phyloP scores from a whole-genome alignment of 2,329 filamentous ascomycete species.

The Penicillium sp. region DNA sequence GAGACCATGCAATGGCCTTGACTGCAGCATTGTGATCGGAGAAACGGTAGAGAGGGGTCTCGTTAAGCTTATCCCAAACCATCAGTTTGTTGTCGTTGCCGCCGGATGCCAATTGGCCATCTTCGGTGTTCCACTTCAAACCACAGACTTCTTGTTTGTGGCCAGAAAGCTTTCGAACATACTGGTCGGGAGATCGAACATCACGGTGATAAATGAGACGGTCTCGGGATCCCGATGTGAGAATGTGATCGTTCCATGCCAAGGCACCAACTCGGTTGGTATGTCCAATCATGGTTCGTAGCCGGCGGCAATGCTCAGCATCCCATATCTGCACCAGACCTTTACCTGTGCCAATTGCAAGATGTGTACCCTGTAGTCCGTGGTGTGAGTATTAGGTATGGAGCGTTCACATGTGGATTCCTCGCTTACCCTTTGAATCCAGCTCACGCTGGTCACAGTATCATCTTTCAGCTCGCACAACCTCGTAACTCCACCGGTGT shows the following conservation, averaged over 20 bases:
- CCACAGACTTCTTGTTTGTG: constrained; percentile 99
- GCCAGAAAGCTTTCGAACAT: constrained; percentile 78
- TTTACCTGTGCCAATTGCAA: constrained; percentile 92
- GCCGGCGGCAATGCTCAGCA: constrained; percentile 75
- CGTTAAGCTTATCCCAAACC: constrained; percentile 96
- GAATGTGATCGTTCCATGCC: constrained; percentile 97
- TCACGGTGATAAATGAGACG: constrained; percentile 93
- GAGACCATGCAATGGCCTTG: constrained; percentile 97
- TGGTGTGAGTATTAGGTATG: constrained; percentile 5
- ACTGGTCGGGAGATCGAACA: constrained; percentile 88
- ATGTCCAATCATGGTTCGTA: constrained; percentile 96
- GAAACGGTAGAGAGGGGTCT: constrained; percentile 89
- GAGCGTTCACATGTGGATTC: not conserved
- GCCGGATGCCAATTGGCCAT: constrained; percentile 89
- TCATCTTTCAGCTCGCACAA: constrained; percentile 91
- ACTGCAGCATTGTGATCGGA: constrained; percentile 93
- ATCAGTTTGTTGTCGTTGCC: constrained; percentile 99
- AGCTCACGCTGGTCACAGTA: constrained; percentile 92
- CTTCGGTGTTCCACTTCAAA: constrained; percentile 93
- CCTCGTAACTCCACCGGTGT: constrained; percentile 86
- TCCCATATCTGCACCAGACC: constrained; percentile 98
- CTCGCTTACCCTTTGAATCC: constrained; percentile 76
- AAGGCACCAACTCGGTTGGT: constrained; percentile 88
- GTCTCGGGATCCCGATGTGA: constrained; percentile 92
- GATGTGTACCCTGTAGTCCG: constrained; percentile 68